Conservation (phyloP, 306 rosid species). For the Dalbergia cochinchinensis region DNA sequence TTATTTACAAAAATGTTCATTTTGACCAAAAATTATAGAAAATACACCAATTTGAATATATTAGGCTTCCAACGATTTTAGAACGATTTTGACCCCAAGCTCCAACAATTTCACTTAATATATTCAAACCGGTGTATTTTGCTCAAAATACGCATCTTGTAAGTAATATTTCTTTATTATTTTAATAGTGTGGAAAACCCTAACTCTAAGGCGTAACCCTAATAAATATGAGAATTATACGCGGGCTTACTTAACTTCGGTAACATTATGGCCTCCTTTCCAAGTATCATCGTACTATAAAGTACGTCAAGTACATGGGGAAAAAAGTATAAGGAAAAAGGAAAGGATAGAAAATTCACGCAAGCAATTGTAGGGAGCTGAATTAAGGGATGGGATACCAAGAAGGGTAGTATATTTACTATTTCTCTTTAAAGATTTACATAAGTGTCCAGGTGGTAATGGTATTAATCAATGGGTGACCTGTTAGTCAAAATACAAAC, state of each 20-base stretch:
- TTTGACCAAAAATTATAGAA: no score
- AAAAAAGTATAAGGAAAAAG: background rate
- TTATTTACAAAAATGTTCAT: no score
- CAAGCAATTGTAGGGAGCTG: background rate
- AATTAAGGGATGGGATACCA: slow-evolving; percentile 27
- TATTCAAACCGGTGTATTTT: no score
- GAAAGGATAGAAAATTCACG: background rate
- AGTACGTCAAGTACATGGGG: background rate
- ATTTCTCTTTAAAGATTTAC: slow-evolving; percentile 68
- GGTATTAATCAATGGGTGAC: slow-evolving; percentile 66
- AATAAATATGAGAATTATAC: background rate
- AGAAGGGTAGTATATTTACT: slow-evolving; percentile 67
- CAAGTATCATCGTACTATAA: background rate
- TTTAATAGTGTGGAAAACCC: no score
- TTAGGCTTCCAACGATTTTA: no score
- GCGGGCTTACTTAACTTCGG: background rate
- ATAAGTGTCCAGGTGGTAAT: slow-evolving; percentile 53
- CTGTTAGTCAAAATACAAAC: slow-evolving; percentile 53
- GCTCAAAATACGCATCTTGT: no score
- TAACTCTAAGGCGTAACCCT: no score
- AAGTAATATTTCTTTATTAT: no score
- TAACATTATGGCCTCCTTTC: background rate
- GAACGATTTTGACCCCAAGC: no score
- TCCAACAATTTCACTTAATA: no score
- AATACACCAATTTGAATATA: no score